These are phyloP conservation scores for Raddia distichophylla DNA, from an alignment of 176 grass and related monocot species.

Conservation along the genomic window DNA sequence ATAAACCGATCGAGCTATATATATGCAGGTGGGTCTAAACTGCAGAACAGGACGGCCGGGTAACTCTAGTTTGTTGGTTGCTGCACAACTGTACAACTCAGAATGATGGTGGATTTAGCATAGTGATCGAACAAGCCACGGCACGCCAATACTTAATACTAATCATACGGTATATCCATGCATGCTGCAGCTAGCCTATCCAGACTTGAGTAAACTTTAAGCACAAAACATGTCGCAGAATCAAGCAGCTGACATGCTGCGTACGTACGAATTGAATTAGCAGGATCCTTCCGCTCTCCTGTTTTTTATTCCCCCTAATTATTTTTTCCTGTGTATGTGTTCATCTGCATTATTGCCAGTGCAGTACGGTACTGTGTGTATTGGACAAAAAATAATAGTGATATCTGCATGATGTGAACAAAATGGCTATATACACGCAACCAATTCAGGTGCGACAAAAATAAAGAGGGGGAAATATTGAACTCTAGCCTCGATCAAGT, in stretches of 20 bases:
- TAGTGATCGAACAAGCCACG: conserved; percentile 12
- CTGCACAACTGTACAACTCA: conserved; percentile 12
- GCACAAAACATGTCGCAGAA: conserved; percentile 37
- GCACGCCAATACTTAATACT: conserved; percentile 32
- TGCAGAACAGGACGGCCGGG: too few relatives aligned
- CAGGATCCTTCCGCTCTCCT: conserved; percentile 32
- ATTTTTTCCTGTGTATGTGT: background rate
- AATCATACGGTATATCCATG: conserved; percentile 31
- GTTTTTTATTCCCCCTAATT: background rate
- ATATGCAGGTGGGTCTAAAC: background rate
- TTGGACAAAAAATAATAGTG: background rate
- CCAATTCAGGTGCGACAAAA: conserved; percentile 32
- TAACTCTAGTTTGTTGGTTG: background rate
- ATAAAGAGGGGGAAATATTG: too few relatives aligned
- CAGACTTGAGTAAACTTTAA: conserved; percentile 52
- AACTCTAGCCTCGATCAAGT: background rate
- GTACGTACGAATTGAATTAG: background rate
- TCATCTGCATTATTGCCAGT: conserved; percentile 46
- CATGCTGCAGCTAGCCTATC: conserved; percentile 37
- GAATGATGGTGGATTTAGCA: conserved; percentile 23
- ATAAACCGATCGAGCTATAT: too few relatives aligned
- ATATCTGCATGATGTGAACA: conserved; percentile 34
- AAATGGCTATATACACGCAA: conserved; percentile 43
- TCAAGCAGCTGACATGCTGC: conserved; percentile 38
- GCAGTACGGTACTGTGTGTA: conserved; percentile 2